Percentiles rank a stretch among this genome's conserved stretches.
These are phyloP conservation scores for Lactifluus piperatus DNA, from an alignment of 768 basidiomycete species.

Conservation along the genomic window DNA sequence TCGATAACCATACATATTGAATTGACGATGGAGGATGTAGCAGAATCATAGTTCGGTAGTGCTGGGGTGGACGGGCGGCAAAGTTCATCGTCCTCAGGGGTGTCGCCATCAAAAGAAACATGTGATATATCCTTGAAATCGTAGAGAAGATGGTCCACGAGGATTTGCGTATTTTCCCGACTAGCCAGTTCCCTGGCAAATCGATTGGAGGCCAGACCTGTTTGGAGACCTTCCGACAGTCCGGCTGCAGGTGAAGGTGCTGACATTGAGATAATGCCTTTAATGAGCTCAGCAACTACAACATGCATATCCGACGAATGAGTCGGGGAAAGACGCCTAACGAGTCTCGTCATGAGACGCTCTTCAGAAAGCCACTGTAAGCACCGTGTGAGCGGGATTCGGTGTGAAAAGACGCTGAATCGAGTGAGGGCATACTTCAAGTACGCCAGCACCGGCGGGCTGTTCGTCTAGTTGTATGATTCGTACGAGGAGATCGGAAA, in stretches of 20 bases:
- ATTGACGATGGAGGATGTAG: conserved; percentile 74
- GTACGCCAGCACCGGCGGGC: conserved; percentile 69
- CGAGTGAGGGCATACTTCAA: conserved; percentile 59
- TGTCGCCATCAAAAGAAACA: background rate
- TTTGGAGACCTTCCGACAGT: conserved; percentile 59
- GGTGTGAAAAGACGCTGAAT: conserved; percentile 26
- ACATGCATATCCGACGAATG: conserved; percentile 70
- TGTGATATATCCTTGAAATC: conserved; percentile 36
- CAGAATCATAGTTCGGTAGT: conserved; percentile 41
- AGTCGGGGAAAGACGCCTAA: conserved; percentile 74
- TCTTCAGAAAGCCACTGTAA: conserved; percentile 81
- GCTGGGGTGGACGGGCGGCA: conserved; percentile 18
- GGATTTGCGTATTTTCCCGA: conserved; percentile 55
- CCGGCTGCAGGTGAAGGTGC: conserved; percentile 76
- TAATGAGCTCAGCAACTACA: conserved; percentile 84
- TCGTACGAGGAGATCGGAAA: conserved; percentile 86
- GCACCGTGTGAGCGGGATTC: conserved; percentile 28
- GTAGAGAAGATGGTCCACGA: conserved; percentile 70
- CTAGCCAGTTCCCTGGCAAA: conserved; percentile 85
- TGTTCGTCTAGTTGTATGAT: conserved; percentile 87
- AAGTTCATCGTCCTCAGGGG: conserved; percentile 21
- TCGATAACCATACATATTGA: conserved; percentile 88
- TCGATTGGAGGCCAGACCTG: conserved; percentile 70
- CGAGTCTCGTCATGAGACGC: conserved; percentile 70
- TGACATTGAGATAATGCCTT: conserved; percentile 90